Conservation (phyloP, 176 grass and related monocot genomes). For the Guadua angustifolia region DNA sequence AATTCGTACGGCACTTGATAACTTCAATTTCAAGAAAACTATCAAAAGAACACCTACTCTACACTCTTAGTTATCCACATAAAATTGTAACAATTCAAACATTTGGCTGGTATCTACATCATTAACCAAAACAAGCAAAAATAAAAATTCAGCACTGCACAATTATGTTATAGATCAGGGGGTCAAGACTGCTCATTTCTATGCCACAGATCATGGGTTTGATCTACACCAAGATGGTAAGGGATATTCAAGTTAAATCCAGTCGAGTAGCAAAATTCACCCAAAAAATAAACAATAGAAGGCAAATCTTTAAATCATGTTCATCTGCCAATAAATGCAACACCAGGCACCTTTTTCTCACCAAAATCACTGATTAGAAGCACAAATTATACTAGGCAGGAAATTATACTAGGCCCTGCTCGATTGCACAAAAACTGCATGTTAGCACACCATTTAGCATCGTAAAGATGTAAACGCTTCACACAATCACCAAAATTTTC, state of each 20-base stretch:
- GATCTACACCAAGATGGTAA: not conserved
- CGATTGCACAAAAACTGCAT: conserved; percentile 24
- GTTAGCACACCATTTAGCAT: not conserved
- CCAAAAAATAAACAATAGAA: not conserved
- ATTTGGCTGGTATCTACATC: conserved; percentile 1
- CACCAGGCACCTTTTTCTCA: conserved; percentile 5
- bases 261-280: not conserved
- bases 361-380: not conserved
- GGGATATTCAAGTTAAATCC: not conserved
- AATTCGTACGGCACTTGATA: not conserved
- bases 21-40: not conserved
- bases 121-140: conserved; percentile 12
- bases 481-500: not conserved
- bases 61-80: not conserved
- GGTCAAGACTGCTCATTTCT: not conserved
- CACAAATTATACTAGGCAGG: not conserved
- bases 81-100: not conserved
- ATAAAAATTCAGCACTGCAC: not conserved
- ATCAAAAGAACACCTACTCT: not conserved
- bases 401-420: not conserved
- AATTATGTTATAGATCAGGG: not conserved
- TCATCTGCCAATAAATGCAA: not conserved
- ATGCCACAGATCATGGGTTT: conserved; percentile 8
- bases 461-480: not conserved
- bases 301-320: conserved; percentile 19